phyloP scores from a whole-genome alignment of 176 grass and related monocot genomes.

The Lolium multiflorum region DNA sequence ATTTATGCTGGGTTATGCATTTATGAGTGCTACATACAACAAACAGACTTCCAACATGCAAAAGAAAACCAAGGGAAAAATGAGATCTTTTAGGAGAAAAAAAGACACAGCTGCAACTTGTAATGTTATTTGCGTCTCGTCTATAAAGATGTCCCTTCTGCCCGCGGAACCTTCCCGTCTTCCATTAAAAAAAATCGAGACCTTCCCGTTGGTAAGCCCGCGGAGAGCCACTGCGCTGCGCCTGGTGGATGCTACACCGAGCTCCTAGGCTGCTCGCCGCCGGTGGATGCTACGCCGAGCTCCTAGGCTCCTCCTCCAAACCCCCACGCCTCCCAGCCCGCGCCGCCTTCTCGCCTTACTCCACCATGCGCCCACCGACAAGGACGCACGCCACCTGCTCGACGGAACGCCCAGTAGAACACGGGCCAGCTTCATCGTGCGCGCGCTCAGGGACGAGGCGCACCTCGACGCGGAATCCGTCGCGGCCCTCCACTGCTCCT shows the following conservation, averaged over 20 bases:
- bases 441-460: slow-evolving; percentile 16
- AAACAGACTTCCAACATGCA: too few species aligned
- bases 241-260: slow-evolving; percentile 47
- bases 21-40: too few species aligned
- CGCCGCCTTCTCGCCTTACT: not conserved
- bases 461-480: slow-evolving; percentile 15
- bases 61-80: too few species aligned
- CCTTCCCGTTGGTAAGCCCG: not conserved
- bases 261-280: not conserved
- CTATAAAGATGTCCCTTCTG: too few species aligned
- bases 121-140: too few species aligned
- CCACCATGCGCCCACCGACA: slow-evolving; percentile 22
- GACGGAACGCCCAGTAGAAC: slow-evolving; percentile 46
- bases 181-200: too few species aligned
- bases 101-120: too few species aligned
- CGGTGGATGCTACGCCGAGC: not conserved
- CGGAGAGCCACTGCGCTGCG: not conserved
- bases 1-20: too few species aligned
- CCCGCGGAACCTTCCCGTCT: too few species aligned
- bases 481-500: slow-evolving; percentile 59
- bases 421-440: slow-evolving; percentile 42
- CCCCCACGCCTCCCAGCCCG: not conserved
- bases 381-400: slow-evolving; percentile 14
- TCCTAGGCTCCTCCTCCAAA: not conserved
- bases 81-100: too few species aligned